A percentile compares a stretch with the other conserved stretches of the same genome.
These are phyloP conservation scores for Apiotrichum gamsii DNA, from an alignment of 1,284 basidiomycete genomes.

Conservation along the genomic window DNA sequence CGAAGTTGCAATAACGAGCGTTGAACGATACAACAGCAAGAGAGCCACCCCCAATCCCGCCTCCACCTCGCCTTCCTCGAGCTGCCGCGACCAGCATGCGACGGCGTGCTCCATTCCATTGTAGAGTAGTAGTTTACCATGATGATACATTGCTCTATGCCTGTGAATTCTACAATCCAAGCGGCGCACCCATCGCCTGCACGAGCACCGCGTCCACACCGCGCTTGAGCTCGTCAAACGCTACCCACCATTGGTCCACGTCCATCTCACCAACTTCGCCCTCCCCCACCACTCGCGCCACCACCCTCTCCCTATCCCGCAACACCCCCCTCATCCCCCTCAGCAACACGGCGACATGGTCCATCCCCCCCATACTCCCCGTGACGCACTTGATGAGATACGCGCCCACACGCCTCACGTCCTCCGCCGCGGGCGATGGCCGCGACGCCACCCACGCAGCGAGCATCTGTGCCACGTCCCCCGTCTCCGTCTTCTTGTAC, in stretches of 20 bases:
- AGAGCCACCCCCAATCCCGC: no score
- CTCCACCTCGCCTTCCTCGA: no score
- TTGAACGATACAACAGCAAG: no score
- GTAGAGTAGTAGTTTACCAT: no score
- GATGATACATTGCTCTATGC: no score
- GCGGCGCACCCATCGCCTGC: slow-evolving; percentile 61
- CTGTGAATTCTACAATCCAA: slow-evolving; percentile 27
- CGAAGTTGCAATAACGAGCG: no score
- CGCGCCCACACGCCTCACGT: slow-evolving; percentile 63
- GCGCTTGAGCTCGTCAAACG: slow-evolving; percentile 59
- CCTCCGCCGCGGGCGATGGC: slow-evolving; percentile 57
- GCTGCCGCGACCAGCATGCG: no score
- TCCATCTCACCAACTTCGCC: slow-evolving; percentile 30
- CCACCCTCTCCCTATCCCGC: slow-evolving; percentile 19
- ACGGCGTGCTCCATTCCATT: no score
- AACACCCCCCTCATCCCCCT: slow-evolving; percentile 60
- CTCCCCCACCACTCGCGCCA: slow-evolving; percentile 36
- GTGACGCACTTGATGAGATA: slow-evolving; percentile 64
- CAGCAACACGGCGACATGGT: slow-evolving; percentile 62
- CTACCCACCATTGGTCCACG: slow-evolving; percentile 59
- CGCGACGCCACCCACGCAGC: slow-evolving; percentile 63
- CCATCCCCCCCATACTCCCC: slow-evolving; percentile 59
- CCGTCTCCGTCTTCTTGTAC: slow-evolving; percentile 57
- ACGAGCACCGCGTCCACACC: slow-evolving; percentile 58
- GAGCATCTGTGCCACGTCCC: slow-evolving; percentile 63